Percentiles rank a stretch among this genome's conserved stretches.
Conservation (phyloP, 2,329 filamentous ascomycete genomes). For the Aspergillus luchuensis region DNA sequence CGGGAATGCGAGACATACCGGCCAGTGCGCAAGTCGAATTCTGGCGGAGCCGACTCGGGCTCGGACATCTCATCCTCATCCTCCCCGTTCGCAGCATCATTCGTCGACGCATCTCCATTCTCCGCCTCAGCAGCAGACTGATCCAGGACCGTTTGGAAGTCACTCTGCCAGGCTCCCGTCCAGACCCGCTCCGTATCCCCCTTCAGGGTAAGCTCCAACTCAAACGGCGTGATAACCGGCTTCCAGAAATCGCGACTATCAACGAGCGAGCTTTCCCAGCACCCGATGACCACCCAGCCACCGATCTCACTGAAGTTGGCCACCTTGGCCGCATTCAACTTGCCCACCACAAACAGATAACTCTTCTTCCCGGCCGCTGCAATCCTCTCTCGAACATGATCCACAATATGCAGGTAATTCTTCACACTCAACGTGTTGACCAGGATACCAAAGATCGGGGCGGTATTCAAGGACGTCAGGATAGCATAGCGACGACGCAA, state of each 20-base stretch:
- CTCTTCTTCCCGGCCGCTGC: conserved; percentile 83
- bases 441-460: conserved; percentile 85
- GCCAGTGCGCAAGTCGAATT: conserved; percentile 90
- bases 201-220: conserved; percentile 76
- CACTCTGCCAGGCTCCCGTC: conserved; percentile 86
- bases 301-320: conserved; percentile 96
- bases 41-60: conserved; percentile 69
- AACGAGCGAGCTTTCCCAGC: conserved; percentile 93
- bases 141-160: conserved; percentile 71
- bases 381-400: conserved; percentile 72
- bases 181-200: conserved; percentile 76
- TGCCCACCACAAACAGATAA: conserved; percentile 95
- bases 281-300: conserved; percentile 95
- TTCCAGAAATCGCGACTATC: conserved; percentile 87
- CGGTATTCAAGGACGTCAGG: conserved; percentile 75
- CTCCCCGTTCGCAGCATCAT: conserved; percentile 40
- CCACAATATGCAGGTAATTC: conserved; percentile 82
- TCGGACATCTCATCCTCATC: conserved; percentile 69
- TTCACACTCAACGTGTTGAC: conserved; percentile 93
- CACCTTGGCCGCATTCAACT: conserved; percentile 91
- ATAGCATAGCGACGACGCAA: conserved; percentile 87
- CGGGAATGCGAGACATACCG: conserved; percentile 74
- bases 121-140: conserved; percentile 26
- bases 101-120: conserved; percentile 26
- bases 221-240: conserved; percentile 92